phyloP scores from a whole-genome alignment of 257 asterid species.

The Knoxia roxburghii region DNA sequence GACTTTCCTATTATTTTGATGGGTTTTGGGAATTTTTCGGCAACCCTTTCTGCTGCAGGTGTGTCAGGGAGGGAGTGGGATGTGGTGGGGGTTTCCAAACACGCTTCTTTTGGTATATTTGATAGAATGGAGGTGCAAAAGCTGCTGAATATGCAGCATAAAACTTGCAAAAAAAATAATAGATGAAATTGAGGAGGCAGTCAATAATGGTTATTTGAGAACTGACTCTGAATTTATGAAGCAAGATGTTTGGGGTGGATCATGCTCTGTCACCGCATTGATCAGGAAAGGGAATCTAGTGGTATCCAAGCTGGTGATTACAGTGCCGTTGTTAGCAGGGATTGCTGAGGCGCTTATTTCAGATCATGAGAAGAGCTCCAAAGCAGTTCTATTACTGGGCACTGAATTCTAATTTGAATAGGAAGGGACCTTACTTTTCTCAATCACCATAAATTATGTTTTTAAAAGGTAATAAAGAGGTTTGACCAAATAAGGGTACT shows the following conservation, averaged over 20 bases:
- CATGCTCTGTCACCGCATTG: conserved; percentile 79
- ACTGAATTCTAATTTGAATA: no score
- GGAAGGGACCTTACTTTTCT: no score
- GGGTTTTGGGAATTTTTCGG: conserved; percentile 22
- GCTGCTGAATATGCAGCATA: conserved; percentile 74
- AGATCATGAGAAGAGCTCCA: no score
- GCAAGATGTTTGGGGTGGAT: conserved; percentile 54
- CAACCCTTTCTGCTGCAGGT: conserved; percentile 15
- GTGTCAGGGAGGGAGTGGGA: conserved; percentile 22
- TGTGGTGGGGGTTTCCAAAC: no score
- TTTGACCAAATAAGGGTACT: no score
- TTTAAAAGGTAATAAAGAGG: no score
- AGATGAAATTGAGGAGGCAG: conserved; percentile 43
- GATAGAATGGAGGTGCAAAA: conserved; percentile 74
- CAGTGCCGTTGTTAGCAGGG: conserved; percentile 75
- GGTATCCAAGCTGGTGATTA: conserved; percentile 85
- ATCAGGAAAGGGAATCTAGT: conserved; percentile 49
- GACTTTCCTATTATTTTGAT: conserved; percentile 28
- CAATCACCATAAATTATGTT: no score
- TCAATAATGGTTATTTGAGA: conserved; percentile 56
- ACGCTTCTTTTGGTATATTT: conserved; percentile 67
- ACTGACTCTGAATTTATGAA: conserved; percentile 64
- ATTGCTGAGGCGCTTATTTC: conserved; percentile 68
- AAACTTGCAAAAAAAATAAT: conserved; percentile 45
- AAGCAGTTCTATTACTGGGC: no score